Percentiles rank a stretch among this genome's conserved stretches.
Conservation (phyloP, 1,284 basidiomycete genomes). For the Ganoderma boninense region DNA sequence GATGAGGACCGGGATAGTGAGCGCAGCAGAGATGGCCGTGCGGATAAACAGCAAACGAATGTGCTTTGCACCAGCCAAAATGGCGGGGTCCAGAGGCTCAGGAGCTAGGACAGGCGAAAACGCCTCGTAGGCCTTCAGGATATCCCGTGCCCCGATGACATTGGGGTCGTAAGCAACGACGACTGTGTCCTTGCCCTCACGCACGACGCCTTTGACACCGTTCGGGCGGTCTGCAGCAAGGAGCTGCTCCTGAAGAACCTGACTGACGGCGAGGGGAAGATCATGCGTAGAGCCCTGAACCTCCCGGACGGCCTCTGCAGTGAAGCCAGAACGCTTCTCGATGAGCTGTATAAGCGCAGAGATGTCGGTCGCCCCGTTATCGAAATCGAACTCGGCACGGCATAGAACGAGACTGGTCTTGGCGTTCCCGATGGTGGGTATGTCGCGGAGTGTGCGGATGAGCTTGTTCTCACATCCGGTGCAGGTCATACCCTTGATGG, state of each 20-base stretch:
- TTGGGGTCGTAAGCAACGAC: slow-evolving; percentile 36
- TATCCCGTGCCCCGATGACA: slow-evolving; percentile 37
- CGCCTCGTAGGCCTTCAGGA: slow-evolving; percentile 34
- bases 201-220: slow-evolving; percentile 33
- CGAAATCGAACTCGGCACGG: slow-evolving; percentile 44
- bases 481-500: slow-evolving; percentile 45
- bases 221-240: slow-evolving; percentile 24
- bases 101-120: slow-evolving; percentile 38
- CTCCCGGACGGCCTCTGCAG: slow-evolving; percentile 36
- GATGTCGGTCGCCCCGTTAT: slow-evolving; percentile 32
- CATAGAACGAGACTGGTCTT: slow-evolving; percentile 45
- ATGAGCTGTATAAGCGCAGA: slow-evolving; percentile 35
- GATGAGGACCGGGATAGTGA: slow-evolving; percentile 54
- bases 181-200: slow-evolving; percentile 32
- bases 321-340: slow-evolving; percentile 43
- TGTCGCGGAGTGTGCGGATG: slow-evolving; percentile 35
- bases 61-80: slow-evolving; percentile 40
- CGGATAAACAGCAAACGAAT: slow-evolving; percentile 43
- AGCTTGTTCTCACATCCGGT: slow-evolving; percentile 46
- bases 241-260: slow-evolving; percentile 29
- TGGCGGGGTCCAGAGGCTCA: slow-evolving; percentile 39
- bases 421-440: slow-evolving; percentile 36
- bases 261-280: slow-evolving; percentile 32
- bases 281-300: slow-evolving; percentile 31
- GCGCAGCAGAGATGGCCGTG: slow-evolving; percentile 42